phyloP scores from a whole-genome alignment of 768 basidiomycete species.

The Cubamyces sp. region DNA sequence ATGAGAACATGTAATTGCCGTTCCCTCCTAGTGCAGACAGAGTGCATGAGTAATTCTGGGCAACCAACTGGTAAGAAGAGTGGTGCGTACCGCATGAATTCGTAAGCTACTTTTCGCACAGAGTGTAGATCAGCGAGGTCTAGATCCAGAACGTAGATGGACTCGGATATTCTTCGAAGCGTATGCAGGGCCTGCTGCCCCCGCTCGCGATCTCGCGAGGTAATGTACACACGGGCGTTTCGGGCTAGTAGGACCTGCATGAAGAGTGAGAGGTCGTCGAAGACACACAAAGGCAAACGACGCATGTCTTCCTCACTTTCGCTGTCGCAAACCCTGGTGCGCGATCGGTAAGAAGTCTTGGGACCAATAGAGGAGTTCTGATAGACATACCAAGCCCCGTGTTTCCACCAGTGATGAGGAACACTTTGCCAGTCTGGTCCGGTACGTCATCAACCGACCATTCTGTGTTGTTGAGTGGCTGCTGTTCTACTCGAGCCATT shows the following conservation, averaged over 20 bases:
- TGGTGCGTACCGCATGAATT: conserved; percentile 9
- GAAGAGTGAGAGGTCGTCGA: not conserved
- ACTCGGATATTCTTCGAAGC: conserved; percentile 14
- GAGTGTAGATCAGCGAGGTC: conserved; percentile 16
- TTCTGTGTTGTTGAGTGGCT: not conserved
- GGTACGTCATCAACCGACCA: conserved; percentile 18
- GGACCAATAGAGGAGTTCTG: too few relatives aligned
- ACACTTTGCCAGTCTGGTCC: conserved; percentile 20
- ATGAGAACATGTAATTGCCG: conserved; percentile 47
- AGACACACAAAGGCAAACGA: too few relatives aligned
- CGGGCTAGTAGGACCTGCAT: conserved; percentile 11
- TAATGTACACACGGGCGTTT: conserved; percentile 21
- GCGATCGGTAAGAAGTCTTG: too few relatives aligned
- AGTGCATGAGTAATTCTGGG: too few relatives aligned
- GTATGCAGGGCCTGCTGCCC: conserved; percentile 4
- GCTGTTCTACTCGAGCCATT: too few relatives aligned
- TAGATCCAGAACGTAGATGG: conserved; percentile 3
- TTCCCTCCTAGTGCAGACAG: conserved; percentile 37
- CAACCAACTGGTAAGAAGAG: not conserved
- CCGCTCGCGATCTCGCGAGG: conserved; percentile 1
- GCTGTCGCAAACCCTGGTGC: conserved; percentile 4
- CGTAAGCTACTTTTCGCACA: conserved; percentile 1
- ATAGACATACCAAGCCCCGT: conserved; percentile 15
- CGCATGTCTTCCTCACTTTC: not conserved
- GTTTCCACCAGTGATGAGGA: conserved; percentile 18